These are phyloP conservation scores for Xerophyta viscosa DNA, from an alignment of 106 monocot species.

Conservation along the genomic window DNA sequence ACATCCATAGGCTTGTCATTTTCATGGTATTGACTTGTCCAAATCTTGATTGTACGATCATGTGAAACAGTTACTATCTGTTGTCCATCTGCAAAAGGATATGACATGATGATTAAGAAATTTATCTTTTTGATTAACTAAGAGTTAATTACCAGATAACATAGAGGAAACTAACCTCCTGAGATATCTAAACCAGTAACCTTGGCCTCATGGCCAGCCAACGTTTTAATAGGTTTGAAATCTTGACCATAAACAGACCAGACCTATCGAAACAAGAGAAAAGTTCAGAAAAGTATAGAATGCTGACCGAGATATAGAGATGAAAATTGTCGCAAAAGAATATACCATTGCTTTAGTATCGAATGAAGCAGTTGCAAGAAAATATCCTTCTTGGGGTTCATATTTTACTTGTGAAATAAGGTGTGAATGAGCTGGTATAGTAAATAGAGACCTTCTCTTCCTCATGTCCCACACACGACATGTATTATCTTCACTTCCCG, in stretches of 20 bases:
- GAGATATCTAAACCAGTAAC: conserved; percentile 84
- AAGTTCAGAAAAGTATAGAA: background rate
- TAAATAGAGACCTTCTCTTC: conserved; percentile 65
- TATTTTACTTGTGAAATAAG: conserved; percentile 91
- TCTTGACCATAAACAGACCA: conserved; percentile 74
- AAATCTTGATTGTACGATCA: conserved; percentile 89
- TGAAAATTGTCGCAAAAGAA: background rate
- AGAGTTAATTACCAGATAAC: background rate
- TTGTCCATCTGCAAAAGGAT: conserved; percentile 62
- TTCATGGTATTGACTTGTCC: conserved; percentile 39
- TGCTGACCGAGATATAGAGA: background rate
- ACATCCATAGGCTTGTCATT: conserved; percentile 63
- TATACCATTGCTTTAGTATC: conserved; percentile 88
- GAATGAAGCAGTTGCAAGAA: conserved; percentile 81
- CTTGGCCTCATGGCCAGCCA: conserved; percentile 85
- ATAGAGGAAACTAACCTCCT: conserved; percentile 30
- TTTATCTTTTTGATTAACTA: background rate
- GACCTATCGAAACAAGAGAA: conserved; percentile 21
- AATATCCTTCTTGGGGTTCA: conserved; percentile 95
- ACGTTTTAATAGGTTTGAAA: conserved; percentile 81
- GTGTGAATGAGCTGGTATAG: conserved; percentile 88
- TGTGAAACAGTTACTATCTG: conserved; percentile 76
- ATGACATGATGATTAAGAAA: background rate
- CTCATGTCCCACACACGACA: conserved; percentile 97
- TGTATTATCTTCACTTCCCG: conserved; percentile 82